These are phyloP conservation scores for Delphinella strobiligena DNA, from an alignment of 2,329 filamentous ascomycete species.

Conservation along the genomic window DNA sequence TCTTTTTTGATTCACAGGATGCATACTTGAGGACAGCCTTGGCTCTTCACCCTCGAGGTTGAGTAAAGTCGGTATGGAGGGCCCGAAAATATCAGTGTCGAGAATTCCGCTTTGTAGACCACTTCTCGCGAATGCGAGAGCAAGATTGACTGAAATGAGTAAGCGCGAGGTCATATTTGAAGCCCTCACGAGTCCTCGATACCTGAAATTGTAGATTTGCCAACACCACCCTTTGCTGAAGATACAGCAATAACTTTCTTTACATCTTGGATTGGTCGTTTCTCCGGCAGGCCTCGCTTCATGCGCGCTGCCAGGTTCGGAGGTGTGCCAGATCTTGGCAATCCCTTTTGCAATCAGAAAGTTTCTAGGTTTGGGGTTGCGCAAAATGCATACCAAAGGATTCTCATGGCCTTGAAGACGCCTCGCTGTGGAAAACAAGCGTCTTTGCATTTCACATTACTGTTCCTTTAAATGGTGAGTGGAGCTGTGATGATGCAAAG, in stretches of 20 bases:
- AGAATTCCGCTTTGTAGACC: conserved; percentile 78
- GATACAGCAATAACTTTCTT: conserved; percentile 92
- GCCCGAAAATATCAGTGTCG: conserved; percentile 94
- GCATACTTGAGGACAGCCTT: conserved; percentile 54
- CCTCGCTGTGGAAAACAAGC: conserved; percentile 44
- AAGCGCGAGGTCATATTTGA: too few species aligned
- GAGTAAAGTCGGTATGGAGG: conserved; percentile 82
- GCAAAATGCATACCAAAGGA: conserved; percentile 51
- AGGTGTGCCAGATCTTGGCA: conserved; percentile 60
- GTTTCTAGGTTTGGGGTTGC: conserved; percentile 4
- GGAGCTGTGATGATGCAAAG: neutral
- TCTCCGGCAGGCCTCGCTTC: conserved; percentile 70
- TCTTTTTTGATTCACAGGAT: neutral
- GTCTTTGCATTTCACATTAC: conserved; percentile 24
- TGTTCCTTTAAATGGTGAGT: neutral
- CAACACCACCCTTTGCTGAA: conserved; percentile 95
- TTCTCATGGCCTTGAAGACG: conserved; percentile 62
- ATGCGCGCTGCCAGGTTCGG: conserved; percentile 55
- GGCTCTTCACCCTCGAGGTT: conserved; percentile 49
- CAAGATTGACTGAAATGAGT: conserved; percentile 52
- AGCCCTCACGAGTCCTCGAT: conserved; percentile 5
- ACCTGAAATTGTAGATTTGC: conserved; percentile 89
- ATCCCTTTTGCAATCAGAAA: conserved; percentile 46
- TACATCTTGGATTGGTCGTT: conserved; percentile 70
- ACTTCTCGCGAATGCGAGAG: conserved; percentile 70